Evolutionary conservation across 2,329 filamentous ascomycete species (phyloP), one percentile per base, ranked within the genome.

Genomic region (Fusarium xyrophilum): DNA sequence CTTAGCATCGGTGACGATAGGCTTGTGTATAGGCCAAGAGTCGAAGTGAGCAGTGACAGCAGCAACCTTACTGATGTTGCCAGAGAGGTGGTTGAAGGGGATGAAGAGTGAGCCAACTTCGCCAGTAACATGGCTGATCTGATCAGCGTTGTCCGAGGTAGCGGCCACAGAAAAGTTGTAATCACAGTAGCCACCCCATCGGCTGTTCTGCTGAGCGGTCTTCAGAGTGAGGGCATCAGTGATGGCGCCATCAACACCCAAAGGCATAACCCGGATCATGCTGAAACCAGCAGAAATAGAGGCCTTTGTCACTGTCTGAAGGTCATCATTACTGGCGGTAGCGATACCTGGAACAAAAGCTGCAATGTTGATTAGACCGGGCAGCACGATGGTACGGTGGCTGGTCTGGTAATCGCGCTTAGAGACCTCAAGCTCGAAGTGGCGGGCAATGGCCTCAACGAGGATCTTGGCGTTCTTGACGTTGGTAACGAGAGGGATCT

Each of bases 381-480:
- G 91, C 38, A 94, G 85, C 43, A 89, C 84, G 46, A 93, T 82
- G 6, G 90, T 92, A 69, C 89, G 87, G 78, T 94, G 91, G 81
- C 96, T 97, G 47, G 93, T 95, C 83, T 97, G 93, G 81, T 91
- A 97, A 81, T 99, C 96, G 59, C 94, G 89, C 69, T 89, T 90
- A 76, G 89, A 88, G 60, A 99, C 89, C 38, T 92, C 89, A 56
- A 99, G 85, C 71, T 94, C 89, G 76, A 93, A 97, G 78, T 96
- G 91, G 62, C 95, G 90, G 59, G 93, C 90, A 69, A 99, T 92
- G 25, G 95, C 96, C 82, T 99, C 96, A 55, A 99, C 91, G 53
- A 99, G 82, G 63, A 99, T 93, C 86, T 98, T 99, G 63, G 96
- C 96, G 77, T 97, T 98, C 87, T 99, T 99, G 79, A 99, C 96